These are phyloP conservation scores for Carex pumila DNA, from an alignment of 176 grass and related monocot species.

Conservation along the genomic window DNA sequence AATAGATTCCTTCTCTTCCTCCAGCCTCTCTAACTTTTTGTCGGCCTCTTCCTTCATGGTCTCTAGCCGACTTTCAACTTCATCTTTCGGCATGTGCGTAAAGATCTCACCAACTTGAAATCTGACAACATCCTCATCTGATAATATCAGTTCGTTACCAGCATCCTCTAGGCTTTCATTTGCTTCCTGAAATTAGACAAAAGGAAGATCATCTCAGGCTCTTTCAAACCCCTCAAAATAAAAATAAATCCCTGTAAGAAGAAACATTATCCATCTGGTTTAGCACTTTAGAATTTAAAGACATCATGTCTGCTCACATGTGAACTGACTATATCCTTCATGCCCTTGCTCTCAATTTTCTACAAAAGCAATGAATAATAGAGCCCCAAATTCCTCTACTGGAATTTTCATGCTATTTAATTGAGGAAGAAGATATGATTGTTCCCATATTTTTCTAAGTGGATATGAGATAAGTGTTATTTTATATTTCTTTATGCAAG, in stretches of 20 bases:
- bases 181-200: slow-evolving; percentile 47
- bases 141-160: slow-evolving; percentile 85
- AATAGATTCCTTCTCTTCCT: slow-evolving; percentile 79
- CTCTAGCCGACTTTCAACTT: slow-evolving; percentile 74
- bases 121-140: slow-evolving; percentile 82
- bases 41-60: slow-evolving; percentile 89
- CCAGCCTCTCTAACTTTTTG: slow-evolving; percentile 58
- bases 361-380: not conserved
- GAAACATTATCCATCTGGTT: not conserved
- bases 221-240: not conserved
- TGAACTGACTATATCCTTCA: not conserved
- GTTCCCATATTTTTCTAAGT: not conserved
- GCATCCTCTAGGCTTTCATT: slow-evolving; percentile 96
- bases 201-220: not conserved
- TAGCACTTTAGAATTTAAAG: not conserved
- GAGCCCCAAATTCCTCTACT: not conserved
- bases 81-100: slow-evolving; percentile 72
- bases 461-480: not conserved
- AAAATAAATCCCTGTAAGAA: not conserved
- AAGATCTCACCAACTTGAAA: slow-evolving; percentile 97
- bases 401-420: not conserved
- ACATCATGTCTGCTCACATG: not conserved
- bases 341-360: not conserved
- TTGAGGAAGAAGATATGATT: not conserved
- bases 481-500: not conserved